Evolutionary conservation across 768 basidiomycete species (phyloP).

Genomic region (Crepidotus variabilis): DNA sequence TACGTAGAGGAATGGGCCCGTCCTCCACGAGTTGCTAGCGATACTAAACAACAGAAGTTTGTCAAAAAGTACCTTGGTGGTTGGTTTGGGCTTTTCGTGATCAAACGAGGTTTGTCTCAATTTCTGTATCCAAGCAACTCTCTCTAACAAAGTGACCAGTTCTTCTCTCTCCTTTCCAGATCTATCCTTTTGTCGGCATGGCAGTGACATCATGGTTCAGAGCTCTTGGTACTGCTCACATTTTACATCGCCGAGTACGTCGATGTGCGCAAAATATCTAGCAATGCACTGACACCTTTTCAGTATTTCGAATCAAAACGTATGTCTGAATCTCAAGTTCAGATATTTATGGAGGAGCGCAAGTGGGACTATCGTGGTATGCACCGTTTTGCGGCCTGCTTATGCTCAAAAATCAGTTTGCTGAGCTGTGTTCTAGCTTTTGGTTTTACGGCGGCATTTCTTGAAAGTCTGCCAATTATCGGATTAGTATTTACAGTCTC

Average conservation of each 20-base stretch:
- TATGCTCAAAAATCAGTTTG: neutral
- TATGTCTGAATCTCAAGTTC: slow-evolving; percentile 68
- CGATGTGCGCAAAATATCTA: neutral
- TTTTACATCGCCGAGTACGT: slow-evolving; percentile 66
- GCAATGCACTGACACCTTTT: neutral
- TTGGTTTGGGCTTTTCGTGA: slow-evolving; percentile 35
- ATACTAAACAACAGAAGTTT: slow-evolving; percentile 24
- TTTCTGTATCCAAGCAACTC: neutral
- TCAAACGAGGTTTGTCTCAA: slow-evolving; percentile 39
- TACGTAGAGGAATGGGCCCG: slow-evolving; percentile 80
- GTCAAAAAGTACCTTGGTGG: slow-evolving; percentile 32
- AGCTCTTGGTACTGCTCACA: slow-evolving; percentile 61
- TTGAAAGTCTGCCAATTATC: slow-evolving; percentile 79
- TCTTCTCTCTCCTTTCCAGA: slow-evolving; percentile 54
- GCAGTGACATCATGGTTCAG: slow-evolving; percentile 60
- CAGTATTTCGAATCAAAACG: slow-evolving; percentile 85
- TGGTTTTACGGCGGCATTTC: slow-evolving; percentile 78
- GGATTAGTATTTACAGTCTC: slow-evolving; percentile 83
- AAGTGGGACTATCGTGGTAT: slow-evolving; percentile 84
- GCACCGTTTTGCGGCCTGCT: slow-evolving; percentile 8
- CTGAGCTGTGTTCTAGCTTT: slow-evolving; percentile 48
- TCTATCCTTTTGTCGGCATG: slow-evolving; percentile 71
- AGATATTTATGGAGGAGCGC: slow-evolving; percentile 81
- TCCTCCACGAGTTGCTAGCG: slow-evolving; percentile 40
- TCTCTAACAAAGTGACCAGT: slow-evolving; percentile 29